Base-by-base conservation (phyloP, 768 basidiomycete genomes). In the Pleurotus platypus region DNA sequence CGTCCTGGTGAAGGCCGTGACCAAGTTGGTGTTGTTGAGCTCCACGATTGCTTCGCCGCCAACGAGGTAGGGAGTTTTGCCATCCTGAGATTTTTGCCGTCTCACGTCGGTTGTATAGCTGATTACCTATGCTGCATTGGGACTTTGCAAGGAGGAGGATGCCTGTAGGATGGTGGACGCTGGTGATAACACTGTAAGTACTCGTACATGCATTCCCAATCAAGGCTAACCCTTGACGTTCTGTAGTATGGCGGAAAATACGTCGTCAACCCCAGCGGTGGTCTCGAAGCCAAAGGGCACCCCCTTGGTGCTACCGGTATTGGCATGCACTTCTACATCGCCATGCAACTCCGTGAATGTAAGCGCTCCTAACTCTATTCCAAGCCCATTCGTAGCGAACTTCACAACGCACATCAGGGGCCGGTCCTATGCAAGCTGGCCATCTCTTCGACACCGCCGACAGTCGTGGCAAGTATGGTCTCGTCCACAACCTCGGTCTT, bases 201-300 rank as follows among this genome's bases (percentile, higher is more conserved):
- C 18, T 46, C 40, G n/a, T n/a, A 7, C 8, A 50, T n/a, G 5
- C 8, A 13, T 15, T n/a, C 37, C 13, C n/a, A 40, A 47, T 20
- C 8, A 18, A 24, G 11, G 20, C 46, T 45, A 30, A 53, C 43
- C 11, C 30, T 22, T 24, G 27, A 50, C 27, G 13, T 16, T 45
- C 11, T 58, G 6, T 54, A 90, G 87, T 91, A 90, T 57, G 91
- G 89, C 16, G 91, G 92, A 4, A 90, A 90, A 69, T 94, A 82
- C 49, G 89, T 94, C 15, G 72, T 94, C 37, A 93, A 94, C 62
- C 89, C 92, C 0, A 89, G 86, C 50, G 92, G 92, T 22, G 92
- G 92, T 0, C 78, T 94, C 13, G 89, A 94, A 66, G 89, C 90
- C n/a, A 94, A 92, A 66, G 92, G 92, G 2, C 90, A 93, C 65